Evolutionary conservation across 768 basidiomycete genomes (phyloP), one percentile per base, ranked within the genome.

Genomic region (Podaxis sp.): DNA sequence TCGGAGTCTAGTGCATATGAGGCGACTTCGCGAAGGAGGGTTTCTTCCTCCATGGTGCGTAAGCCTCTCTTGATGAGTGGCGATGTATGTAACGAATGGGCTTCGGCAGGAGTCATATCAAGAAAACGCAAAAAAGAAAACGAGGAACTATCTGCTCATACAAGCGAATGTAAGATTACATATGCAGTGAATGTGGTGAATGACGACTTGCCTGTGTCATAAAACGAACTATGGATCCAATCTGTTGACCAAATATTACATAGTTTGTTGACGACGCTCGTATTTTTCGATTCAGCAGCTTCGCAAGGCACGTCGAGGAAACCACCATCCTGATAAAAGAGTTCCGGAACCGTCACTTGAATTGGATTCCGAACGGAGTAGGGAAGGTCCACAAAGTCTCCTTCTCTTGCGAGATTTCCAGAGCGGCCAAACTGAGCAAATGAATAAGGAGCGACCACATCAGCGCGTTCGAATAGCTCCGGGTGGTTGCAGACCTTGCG

Each of bases 401-500:
- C 88, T 76, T 98, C 93, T 37, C 96, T 86, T 55, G 83, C 80
- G n/a, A 95, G 74, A 14, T 89, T 88, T 6, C 90, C 91, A 3
- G 94, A 88, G 54, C 83, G 84, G 46, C 89, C 91, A 70, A 90
- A 96, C 21, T 80, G 77, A 50, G 88, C 85, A 71, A 98, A 97
- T 1, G 95, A 90, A 71, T 92, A 93, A 0, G 97, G 95, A 0
- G 95, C 90, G 9, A 90, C 82, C 44, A 99, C 95, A 71, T 98
- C 97, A 27, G 95, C 95, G 14, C 97, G 86, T 71, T 98, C 95
- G 71, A 99, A 99, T 28, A 99, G 82, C 71, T 98, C 96, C 0
- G 97, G 97, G 66, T 99, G 97, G 68, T 98, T 98, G 81, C 96
- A 98, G 64, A 91, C 93, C 81, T 99, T 99, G 66, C 97, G 88